These are phyloP conservation scores for Fusarium chuoi DNA, from an alignment of 2,329 filamentous ascomycete species.

Conservation along the genomic window DNA sequence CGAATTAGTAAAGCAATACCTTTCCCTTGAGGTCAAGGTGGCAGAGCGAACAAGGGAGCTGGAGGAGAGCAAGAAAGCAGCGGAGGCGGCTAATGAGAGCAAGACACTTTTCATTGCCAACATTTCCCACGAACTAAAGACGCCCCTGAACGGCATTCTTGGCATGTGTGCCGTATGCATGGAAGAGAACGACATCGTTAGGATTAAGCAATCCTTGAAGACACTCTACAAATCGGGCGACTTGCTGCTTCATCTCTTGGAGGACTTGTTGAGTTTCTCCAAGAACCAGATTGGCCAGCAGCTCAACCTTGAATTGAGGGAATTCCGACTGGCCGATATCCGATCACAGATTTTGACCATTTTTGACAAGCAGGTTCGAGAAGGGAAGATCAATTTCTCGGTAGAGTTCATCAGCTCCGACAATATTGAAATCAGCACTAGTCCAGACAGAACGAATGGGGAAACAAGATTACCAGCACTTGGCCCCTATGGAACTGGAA, in stretches of 20 bases:
- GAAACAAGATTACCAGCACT: constrained; percentile 63
- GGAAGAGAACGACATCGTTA: constrained; percentile 83
- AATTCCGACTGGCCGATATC: constrained; percentile 87
- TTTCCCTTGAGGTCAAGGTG: constrained; percentile 84
- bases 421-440: constrained; percentile 40
- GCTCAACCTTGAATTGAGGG: constrained; percentile 81
- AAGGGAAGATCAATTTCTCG: constrained; percentile 78
- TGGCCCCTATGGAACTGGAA: constrained; percentile 72
- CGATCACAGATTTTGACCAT: constrained; percentile 84
- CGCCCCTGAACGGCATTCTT: constrained; percentile 93
- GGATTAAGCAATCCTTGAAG: constrained; percentile 84
- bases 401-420: constrained; percentile 71
- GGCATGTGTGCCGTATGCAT: constrained; percentile 95
- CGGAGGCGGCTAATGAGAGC: constrained; percentile 94
- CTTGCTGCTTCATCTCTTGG: constrained; percentile 83
- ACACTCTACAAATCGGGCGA: constrained; percentile 83
- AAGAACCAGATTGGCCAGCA: constrained; percentile 95
- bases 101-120: constrained; percentile 99
- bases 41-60: constrained; percentile 84
- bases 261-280: constrained; percentile 90
- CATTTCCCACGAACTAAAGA: constrained; percentile 88
- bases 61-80: constrained; percentile 89
- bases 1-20: constrained; percentile 87
- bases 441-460: constrained; percentile 47
- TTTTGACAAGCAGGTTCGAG: constrained; percentile 88